Conservation (phyloP, 352 stramenopile genomes). For the Phytophthora brassicae region DNA sequence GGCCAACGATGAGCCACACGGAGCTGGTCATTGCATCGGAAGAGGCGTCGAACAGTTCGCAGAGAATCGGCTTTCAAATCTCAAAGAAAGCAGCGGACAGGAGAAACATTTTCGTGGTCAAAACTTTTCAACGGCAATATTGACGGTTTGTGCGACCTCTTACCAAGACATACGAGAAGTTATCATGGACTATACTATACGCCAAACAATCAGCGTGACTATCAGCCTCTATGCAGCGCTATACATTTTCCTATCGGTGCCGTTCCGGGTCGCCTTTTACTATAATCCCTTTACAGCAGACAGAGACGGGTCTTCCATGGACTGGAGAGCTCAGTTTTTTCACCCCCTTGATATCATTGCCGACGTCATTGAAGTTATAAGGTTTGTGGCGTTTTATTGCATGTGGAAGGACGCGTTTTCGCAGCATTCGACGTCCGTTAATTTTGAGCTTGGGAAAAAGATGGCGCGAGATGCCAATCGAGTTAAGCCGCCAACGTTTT, state of each 20-base stretch:
- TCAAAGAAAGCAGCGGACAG: background rate
- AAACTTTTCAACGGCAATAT: constrained; percentile 9
- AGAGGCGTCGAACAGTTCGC: background rate
- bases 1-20: constrained; percentile 7
- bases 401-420: constrained; percentile 29
- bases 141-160: constrained; percentile 14
- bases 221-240: constrained; percentile 18
- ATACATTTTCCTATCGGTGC: constrained; percentile 29
- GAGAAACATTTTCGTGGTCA: background rate
- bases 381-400: constrained; percentile 22
- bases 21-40: constrained; percentile 7
- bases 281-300: constrained; percentile 21
- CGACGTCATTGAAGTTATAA: constrained; percentile 21
- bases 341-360: constrained; percentile 13
- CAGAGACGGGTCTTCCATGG: constrained; percentile 8
- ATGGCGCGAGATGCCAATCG: constrained; percentile 25
- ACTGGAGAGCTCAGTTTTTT: constrained; percentile 25
- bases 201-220: constrained; percentile 17
- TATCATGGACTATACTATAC: constrained; percentile 24
- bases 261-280: constrained; percentile 31
- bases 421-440: constrained; percentile 21
- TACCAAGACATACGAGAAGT: constrained; percentile 16
- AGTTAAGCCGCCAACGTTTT: constrained; percentile 14
- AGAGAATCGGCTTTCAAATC: background rate
- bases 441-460: constrained; percentile 31